These are phyloP conservation scores for Ettlia oleoabundans DNA, from an alignment of 139 green algal species.

Conservation along the genomic window DNA sequence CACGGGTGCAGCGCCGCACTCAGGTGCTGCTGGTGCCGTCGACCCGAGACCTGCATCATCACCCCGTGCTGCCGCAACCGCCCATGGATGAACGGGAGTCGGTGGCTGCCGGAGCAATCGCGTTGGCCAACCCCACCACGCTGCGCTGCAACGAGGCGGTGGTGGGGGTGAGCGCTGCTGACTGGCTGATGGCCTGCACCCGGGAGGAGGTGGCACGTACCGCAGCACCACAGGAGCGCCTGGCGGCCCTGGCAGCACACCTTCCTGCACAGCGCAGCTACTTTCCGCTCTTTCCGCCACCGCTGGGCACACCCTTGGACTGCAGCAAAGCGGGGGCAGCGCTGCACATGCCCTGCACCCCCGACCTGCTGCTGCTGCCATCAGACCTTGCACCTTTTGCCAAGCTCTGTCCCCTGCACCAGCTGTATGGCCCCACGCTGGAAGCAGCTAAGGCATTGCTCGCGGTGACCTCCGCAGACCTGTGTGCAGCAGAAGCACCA, in stretches of 20 bases:
- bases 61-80: conserved; percentile 80
- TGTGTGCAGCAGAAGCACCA: background rate
- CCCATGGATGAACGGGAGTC: conserved; percentile 42
- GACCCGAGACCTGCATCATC: conserved; percentile 72
- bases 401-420: conserved; percentile 65
- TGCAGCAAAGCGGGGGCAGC: conserved; percentile 43
- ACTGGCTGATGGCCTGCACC: conserved; percentile 60
- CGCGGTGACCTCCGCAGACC: background rate
- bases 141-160: conserved; percentile 42
- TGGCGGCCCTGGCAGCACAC: conserved; percentile 77
- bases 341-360: conserved; percentile 68
- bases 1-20: conserved; percentile 1
- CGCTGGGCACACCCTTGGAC: conserved; percentile 78
- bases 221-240: conserved; percentile 60
- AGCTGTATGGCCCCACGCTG: background rate
- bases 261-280: conserved; percentile 83
- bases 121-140: conserved; percentile 64
- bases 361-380: conserved; percentile 91
- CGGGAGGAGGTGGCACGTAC: conserved; percentile 52
- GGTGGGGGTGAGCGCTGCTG: conserved; percentile 49
- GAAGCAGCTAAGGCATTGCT: background rate
- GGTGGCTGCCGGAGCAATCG: background rate
- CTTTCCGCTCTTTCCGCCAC: conserved; percentile 91
- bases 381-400: conserved; percentile 93
- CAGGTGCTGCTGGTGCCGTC: conserved; percentile 82